These are phyloP conservation scores for Fraxinus albicans DNA, from an alignment of 305 asterid species.

Conservation along the genomic window DNA sequence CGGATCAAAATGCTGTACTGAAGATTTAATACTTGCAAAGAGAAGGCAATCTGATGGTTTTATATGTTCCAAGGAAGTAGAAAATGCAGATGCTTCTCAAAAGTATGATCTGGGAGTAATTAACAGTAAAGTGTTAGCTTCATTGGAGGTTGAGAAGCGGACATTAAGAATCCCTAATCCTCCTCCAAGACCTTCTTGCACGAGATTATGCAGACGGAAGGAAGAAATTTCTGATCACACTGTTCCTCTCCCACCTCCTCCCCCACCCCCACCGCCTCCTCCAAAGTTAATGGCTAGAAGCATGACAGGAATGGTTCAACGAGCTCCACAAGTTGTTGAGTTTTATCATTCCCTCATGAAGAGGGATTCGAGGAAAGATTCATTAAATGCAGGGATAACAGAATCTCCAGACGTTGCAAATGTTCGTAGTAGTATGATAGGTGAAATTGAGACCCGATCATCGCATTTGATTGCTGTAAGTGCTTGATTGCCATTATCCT, in stretches of 20 bases:
- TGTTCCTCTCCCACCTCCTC: slow-evolving; percentile 51
- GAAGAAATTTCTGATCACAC: slow-evolving; percentile 42
- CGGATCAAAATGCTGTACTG: slow-evolving; percentile 57
- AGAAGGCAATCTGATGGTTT: slow-evolving; percentile 85
- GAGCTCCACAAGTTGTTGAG: slow-evolving; percentile 91
- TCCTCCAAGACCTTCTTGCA: slow-evolving; percentile 81
- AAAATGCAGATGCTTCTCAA: slow-evolving; percentile 46
- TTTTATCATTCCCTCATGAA: slow-evolving; percentile 91
- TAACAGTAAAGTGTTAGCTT: slow-evolving; percentile 47
- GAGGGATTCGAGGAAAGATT: slow-evolving; percentile 86
- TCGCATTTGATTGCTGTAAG: slow-evolving; percentile 90
- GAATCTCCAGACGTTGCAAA: slow-evolving; percentile 67
- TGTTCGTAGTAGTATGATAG: slow-evolving; percentile 92
- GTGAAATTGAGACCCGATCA: slow-evolving; percentile 89
- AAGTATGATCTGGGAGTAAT: slow-evolving; percentile 44
- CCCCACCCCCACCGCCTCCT: slow-evolving; percentile 82
- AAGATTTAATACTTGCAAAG: slow-evolving; percentile 47
- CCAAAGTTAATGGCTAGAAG: slow-evolving; percentile 41
- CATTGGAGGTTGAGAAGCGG: slow-evolving; percentile 66
- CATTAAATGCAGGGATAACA: slow-evolving; percentile 58
- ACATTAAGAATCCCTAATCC: slow-evolving; percentile 79
- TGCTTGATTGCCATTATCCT: slow-evolving; percentile 11
- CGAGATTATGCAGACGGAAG: slow-evolving; percentile 28
- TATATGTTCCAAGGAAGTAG: slow-evolving; percentile 61
- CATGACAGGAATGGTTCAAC: slow-evolving; percentile 59